phyloP scores from a whole-genome alignment of 2,329 filamentous ascomycete species.

The Alternaria sp. region DNA sequence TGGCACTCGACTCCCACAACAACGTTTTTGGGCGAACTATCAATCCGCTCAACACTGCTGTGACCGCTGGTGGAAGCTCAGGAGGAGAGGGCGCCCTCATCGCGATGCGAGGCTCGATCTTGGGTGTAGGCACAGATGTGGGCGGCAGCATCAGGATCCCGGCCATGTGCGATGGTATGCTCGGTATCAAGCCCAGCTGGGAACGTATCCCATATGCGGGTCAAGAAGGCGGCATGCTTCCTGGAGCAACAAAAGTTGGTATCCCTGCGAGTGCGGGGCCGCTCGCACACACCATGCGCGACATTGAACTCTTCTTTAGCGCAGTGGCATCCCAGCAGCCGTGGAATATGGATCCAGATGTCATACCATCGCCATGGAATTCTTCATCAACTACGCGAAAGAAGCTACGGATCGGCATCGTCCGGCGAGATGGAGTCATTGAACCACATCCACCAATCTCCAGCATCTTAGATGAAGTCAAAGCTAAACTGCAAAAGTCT shows the following conservation, averaged over 20 bases:
- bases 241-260: conserved; percentile 56
- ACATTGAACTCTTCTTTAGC: conserved; percentile 62
- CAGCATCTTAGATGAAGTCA: conserved; percentile 55
- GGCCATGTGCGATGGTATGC: conserved; percentile 58
- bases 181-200: conserved; percentile 55
- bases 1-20: conserved; percentile 61
- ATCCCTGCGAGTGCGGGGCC: conserved; percentile 56
- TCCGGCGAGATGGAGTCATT: conserved; percentile 58
- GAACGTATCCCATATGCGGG: conserved; percentile 60
- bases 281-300: conserved; percentile 56
- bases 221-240: conserved; percentile 56
- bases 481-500: conserved; percentile 34
- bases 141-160: conserved; percentile 62
- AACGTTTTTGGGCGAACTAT: conserved; percentile 56
- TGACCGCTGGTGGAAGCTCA: conserved; percentile 61
- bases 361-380: conserved; percentile 50
- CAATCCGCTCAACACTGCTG: conserved; percentile 55
- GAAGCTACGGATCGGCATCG: conserved; percentile 56
- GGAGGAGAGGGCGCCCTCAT: conserved; percentile 62
- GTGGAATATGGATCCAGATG: conserved; percentile 57
- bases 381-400: conserved; percentile 26
- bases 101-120: conserved; percentile 55
- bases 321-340: conserved; percentile 60
- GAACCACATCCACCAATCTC: conserved; percentile 60
- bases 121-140: conserved; percentile 63